A percentile compares a stretch with the other conserved stretches of the same genome.
Conservation (phyloP, 1,139 yeast species). For the Magnusiomyces fungicola region DNA sequence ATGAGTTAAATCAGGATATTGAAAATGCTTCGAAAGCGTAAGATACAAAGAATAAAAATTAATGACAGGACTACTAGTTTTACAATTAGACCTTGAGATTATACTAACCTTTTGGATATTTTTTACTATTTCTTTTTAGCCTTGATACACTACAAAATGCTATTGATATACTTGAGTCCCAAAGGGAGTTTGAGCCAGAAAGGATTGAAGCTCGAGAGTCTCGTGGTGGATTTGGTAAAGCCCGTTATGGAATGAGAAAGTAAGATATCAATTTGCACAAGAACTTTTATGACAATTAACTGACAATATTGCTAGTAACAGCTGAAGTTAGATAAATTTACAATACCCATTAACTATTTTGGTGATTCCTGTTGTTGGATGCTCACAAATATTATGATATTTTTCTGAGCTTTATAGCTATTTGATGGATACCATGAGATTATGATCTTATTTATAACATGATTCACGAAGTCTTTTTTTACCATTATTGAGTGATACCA, state of each 20-base stretch:
- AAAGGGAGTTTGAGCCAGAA: neutral
- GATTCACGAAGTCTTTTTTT: too few species aligned
- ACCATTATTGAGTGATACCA: too few species aligned
- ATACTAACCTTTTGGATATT: neutral
- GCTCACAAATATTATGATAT: neutral
- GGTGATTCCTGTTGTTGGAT: neutral
- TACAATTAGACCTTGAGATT: neutral
- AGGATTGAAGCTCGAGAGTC: neutral
- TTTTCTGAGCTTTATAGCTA: too few species aligned
- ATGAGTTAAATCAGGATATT: constrained; percentile 48
- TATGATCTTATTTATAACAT: too few species aligned
- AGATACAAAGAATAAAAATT: neutral
- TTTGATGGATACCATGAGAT: too few species aligned
- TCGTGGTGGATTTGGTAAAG: neutral
- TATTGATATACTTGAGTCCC: constrained; percentile 3
- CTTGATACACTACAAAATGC: constrained; percentile 2
- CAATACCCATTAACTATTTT: neutral
- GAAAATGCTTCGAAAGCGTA: constrained; percentile 26
- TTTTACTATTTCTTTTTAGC: neutral
- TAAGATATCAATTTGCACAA: constrained; percentile 2
- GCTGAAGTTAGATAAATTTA: neutral
- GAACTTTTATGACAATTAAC: too few species aligned
- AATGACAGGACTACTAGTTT: neutral
- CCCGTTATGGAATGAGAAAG: constrained; percentile 2
- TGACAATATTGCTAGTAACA: too few species aligned